Base-by-base conservation (phyloP, 257 asterid genomes). In the Nemophila menziesii region DNA sequence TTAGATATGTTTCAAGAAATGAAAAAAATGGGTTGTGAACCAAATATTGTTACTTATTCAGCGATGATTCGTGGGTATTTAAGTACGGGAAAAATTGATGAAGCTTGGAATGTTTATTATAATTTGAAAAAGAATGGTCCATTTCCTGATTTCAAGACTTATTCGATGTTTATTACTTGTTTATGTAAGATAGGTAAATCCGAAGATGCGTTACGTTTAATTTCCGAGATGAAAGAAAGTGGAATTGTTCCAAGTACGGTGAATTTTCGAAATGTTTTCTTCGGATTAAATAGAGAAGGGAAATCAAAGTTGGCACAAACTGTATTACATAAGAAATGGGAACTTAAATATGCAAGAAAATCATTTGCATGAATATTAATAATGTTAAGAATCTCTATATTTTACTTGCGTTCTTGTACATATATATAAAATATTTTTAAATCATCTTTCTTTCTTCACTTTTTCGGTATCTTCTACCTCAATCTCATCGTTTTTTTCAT, bases 201-300 rank as follows among this genome's bases (percentile, higher is more conserved):
- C 39, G 94, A 77, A 67, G 87, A 82, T 57, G 94, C 92, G 54
- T 47, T 70, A 14, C 57, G 47, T 22, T 92, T 86, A 39, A 39
- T 77, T 36, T 33, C 67, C 6, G 80, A 77, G 20, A 86, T 86
- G 97, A 21, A 76, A 77, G 58, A 34, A 8, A 22, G 26, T 47
- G 87, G 94, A 63, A 72, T 86, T 16, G 48, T 68, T 58, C 97
- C 97, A 4, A 82, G 94, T 55, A 54, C 84, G 0, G 49, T 82
- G 36, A 86, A 86, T 56, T 86, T 77, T 51, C 60, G 75, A 61
- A 67, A 63, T 1, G 53, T 86, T 43, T 57, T 86, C 19, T 69
- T 44, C 34, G 97, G 97, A 27, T 63, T 86, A 20, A 86, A 82
- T 51, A 74, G 85, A 62, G 94, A 86, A 68, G 97, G 94, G 22